Base-by-base conservation (phyloP, 768 basidiomycete genomes). In the Hygrophorus pudorinus region DNA sequence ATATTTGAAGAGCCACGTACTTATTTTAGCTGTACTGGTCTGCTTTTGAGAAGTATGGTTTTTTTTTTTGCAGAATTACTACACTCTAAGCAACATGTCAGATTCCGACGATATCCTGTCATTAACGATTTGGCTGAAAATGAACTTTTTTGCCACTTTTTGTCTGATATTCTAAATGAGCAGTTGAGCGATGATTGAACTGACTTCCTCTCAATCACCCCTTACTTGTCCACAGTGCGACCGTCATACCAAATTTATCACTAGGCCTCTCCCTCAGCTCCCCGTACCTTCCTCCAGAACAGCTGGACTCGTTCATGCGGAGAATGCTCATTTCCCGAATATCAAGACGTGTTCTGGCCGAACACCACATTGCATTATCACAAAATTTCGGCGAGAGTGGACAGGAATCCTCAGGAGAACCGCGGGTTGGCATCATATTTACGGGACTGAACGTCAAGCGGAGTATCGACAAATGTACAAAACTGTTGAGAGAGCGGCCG, bases 321-420 rank as follows among this genome's bases (percentile, higher is more conserved):
- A 78, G 89, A 17, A 94, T 94, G 90, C 73, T 94, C 8, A 75
- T 89, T 39, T 92, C 90, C 2, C 75, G 90, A 42, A 91, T 92
- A 59, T 91, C 89, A 10, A 75, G 90, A 16, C 79, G 90, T 27
- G 91, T 94, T 27, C 72, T 94, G 17, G 85, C 79, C 3, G 87
- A 92, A 57, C 90, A 94, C 52, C 90, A 94, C 53, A 76, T 92
- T 42, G 84, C 87, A 1, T 68, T 94, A 4, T 84, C 88, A 5
- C 70, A 75, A 45, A 73, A 71, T 20, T 67, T 77, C 46, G 61
- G 59, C 49, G 62, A 71, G 37, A 58, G 57, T 35, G 52, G 59
- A 14, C 50, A 58, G 4, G 56, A 72, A 33, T 45, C 52, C 9
- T 57, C 60, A 12, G 21, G 58, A 38, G 76, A 79, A 51, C 73